These are phyloP conservation scores for Trichoderma sp. DNA, from an alignment of 2,329 filamentous ascomycete species.

Conservation along the genomic window DNA sequence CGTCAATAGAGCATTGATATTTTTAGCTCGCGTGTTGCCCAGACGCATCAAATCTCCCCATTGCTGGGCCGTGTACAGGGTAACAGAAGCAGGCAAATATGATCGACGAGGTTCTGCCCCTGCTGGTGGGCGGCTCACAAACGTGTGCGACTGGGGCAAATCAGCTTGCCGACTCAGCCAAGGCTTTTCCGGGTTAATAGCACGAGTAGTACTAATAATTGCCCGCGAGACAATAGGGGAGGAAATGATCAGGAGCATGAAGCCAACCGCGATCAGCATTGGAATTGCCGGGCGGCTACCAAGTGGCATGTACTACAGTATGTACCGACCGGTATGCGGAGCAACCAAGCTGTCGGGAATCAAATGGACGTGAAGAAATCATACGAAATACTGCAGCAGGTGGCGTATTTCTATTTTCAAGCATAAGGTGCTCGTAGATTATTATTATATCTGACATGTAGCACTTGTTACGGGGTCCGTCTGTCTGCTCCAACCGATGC, in stretches of 20 bases:
- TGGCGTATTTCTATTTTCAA: not conserved
- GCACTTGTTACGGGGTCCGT: not conserved
- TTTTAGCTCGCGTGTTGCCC: slow-evolving; percentile 1
- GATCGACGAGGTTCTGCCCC: slow-evolving; percentile 14
- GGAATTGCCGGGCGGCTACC: not conserved
- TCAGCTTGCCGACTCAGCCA: not conserved
- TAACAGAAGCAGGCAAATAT: not conserved
- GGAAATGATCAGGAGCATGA: slow-evolving; percentile 11
- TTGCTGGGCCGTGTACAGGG: not conserved
- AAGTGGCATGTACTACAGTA: not conserved
- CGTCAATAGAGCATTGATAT: not conserved
- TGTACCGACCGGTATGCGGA: not conserved
- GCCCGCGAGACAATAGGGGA: not conserved
- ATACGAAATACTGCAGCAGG: not conserved
- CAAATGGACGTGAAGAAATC: not conserved
- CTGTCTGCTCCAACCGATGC: not conserved
- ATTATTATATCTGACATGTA: not conserved
- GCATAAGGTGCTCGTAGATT: not conserved
- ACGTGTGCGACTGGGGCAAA: not conserved
- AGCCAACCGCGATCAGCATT: not conserved
- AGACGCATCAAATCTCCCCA: slow-evolving; percentile 5
- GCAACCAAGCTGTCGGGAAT: not conserved
- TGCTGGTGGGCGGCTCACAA: slow-evolving; percentile 8
- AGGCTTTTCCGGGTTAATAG: not conserved
- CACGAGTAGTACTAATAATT: not conserved